These are phyloP conservation scores for Botrytis paeoniae DNA, from an alignment of 2,329 filamentous ascomycete species.

Conservation along the genomic window DNA sequence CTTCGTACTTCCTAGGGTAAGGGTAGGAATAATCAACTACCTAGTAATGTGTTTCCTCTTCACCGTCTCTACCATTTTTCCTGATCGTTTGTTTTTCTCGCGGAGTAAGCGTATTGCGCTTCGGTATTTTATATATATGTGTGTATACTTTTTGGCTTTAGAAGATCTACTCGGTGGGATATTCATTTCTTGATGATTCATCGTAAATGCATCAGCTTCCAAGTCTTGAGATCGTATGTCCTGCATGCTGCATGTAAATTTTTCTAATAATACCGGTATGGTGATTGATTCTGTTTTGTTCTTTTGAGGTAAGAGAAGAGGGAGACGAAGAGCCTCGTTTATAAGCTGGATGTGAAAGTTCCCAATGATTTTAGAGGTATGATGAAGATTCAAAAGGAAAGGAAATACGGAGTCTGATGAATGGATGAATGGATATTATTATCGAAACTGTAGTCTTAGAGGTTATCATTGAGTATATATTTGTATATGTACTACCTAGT, in stretches of 20 bases:
- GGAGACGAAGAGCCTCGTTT: not conserved
- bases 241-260: not conserved
- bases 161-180: not conserved
- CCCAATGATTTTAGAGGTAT: not conserved
- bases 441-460: not conserved
- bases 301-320: not conserved
- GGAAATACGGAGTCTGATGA: not conserved
- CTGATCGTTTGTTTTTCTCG: not conserved
- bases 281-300: not conserved
- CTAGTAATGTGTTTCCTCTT: not conserved
- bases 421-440: fast-evolving
- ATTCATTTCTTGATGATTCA: not conserved
- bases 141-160: too few species aligned
- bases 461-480: not conserved
- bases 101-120: not conserved
- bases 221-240: not conserved
- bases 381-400: not conserved
- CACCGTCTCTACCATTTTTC: not conserved
- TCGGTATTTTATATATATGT: not conserved
- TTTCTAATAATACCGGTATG: not conserved
- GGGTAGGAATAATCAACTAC: too few species aligned
- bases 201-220: not conserved
- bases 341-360: not conserved
- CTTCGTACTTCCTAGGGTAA: too few species aligned
- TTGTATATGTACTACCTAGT: not conserved